Evolutionary conservation across 129 eudicot species (phyloP).

Genomic region (Daucus carota): DH1_v3.0 NC_030389.2:23955501-23956000

Average conservation of each 20-base stretch:
- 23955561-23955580: slow-evolving; percentile 1
- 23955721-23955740: not conserved
- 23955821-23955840: slow-evolving; percentile 9
- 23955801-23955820: slow-evolving; percentile 53
- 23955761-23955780: slow-evolving; percentile 57
- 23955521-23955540: not conserved
- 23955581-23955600: slow-evolving; percentile 61
- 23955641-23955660: slow-evolving; percentile 64
- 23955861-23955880: not conserved
- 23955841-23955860: not conserved
- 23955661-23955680: slow-evolving; percentile 25
- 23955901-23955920: slow-evolving; percentile 6
- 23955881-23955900: slow-evolving; percentile 27
- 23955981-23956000: slow-evolving; percentile 3
- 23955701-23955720: too few relatives aligned
- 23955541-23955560: too few relatives aligned
- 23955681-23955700: too few relatives aligned
- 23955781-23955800: slow-evolving; percentile 56
- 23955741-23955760: slow-evolving; percentile 24
- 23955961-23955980: slow-evolving; percentile 10
- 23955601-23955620: slow-evolving; percentile 60
- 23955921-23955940: slow-evolving; percentile 10
- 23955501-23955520: not conserved
- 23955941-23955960: slow-evolving; percentile 13
- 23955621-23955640: slow-evolving; percentile 58